Evolutionary conservation across 2,329 filamentous ascomycete genomes (phyloP).

Genomic region (Aspergillus awamori): DNA sequence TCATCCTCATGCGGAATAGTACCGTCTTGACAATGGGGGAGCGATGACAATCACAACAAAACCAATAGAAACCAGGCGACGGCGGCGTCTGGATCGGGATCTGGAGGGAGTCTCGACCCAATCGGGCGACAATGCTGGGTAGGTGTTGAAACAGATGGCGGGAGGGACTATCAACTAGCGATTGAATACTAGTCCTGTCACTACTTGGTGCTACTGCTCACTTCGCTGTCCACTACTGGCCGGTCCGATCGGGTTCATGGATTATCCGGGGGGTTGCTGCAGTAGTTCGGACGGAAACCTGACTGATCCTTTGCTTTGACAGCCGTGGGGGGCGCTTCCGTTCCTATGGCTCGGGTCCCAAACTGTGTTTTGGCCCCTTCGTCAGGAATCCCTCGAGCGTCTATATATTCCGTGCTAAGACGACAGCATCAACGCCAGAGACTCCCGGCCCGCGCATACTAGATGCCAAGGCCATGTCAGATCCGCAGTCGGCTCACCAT

Average conservation of each 20-base stretch:
- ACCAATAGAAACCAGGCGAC: background rate
- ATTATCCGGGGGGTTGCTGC: background rate
- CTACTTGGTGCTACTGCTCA: background rate
- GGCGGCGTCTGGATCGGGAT: background rate
- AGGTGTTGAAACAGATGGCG: background rate
- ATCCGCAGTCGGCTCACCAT: background rate
- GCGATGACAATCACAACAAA: background rate
- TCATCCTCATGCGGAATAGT: background rate
- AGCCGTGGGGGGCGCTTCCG: background rate
- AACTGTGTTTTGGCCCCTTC: background rate
- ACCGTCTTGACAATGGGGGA: background rate
- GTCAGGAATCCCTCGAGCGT: background rate
- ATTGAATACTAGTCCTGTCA: background rate
- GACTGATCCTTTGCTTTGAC: background rate
- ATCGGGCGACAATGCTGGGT: too few relatives aligned
- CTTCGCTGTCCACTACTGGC: too few relatives aligned
- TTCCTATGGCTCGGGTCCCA: background rate
- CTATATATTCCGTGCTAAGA: background rate
- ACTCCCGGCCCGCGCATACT: background rate
- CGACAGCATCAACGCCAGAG: background rate
- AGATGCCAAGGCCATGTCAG: background rate
- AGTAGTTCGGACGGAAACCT: background rate
- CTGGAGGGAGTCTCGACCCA: too few relatives aligned
- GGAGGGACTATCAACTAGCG: background rate
- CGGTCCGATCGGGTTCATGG: background rate